Conservation (phyloP, 2,329 filamentous ascomycete species). For the Teratosphaeriaceae sp. region DNA sequence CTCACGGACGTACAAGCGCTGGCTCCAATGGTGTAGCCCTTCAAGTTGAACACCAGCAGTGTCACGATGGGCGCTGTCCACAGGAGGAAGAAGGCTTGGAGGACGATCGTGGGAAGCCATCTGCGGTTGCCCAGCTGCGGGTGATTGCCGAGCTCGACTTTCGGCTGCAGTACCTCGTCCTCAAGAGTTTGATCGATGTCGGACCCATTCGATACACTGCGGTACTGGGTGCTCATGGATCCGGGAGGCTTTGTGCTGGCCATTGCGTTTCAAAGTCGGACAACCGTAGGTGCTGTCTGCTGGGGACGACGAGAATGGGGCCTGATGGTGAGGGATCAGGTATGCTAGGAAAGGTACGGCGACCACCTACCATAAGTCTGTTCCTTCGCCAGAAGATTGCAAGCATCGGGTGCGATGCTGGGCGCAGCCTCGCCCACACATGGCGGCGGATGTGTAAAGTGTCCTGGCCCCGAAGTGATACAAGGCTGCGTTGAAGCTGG, state of each 20-base stretch:
- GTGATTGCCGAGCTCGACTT: constrained; percentile 8
- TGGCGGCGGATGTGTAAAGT: no score
- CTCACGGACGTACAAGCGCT: constrained; percentile 14
- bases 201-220: not conserved
- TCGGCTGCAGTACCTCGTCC: not conserved
- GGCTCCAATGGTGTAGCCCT: constrained; percentile 21
- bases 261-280: not conserved
- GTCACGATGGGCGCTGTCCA: constrained; percentile 24
- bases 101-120: constrained; percentile 6
- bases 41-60: constrained; percentile 24
- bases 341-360: no score
- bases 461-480: no score
- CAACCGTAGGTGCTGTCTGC: not conserved
- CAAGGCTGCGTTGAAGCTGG: no score
- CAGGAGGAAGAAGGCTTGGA: constrained; percentile 18
- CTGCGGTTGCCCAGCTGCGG: constrained; percentile 1
- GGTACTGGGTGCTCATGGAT: constrained; percentile 2
- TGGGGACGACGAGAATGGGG: not conserved
- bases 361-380: no score
- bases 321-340: no score
- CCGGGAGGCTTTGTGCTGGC: not conserved
- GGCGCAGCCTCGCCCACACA: no score
- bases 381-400: no score
- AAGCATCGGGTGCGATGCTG: no score
- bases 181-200: constrained; percentile 2